Evolutionary conservation across 495 filamentous ascomycete species (phyloP), one percentile per base, ranked within the genome.

Genomic region (Massariosphaeria phaeospora): DNA sequence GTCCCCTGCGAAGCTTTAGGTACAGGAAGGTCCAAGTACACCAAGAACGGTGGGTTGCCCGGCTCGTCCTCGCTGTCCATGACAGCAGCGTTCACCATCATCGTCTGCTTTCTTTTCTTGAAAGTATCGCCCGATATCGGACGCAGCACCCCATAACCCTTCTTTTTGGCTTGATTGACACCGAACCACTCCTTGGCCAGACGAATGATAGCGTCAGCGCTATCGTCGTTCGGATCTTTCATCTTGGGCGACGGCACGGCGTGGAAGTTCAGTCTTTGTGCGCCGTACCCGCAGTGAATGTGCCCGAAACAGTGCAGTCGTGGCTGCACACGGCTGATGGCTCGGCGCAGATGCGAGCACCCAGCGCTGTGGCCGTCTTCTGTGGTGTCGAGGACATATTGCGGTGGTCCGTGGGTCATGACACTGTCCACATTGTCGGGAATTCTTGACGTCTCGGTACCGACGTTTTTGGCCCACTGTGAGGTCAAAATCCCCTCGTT

Each of bases 71-170:
- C 36, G 11, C 75, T 61, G 30, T 71, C 73, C 55, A 77, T 71
- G 17, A 87, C 76, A 46, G 80, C 76, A 3, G 84, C 86, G 72
- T 89, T 89, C 4, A 88, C 76, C 65, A 88, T 83, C 1, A 89
- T 49, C 9, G 85, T 89, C 52, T 85, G 75, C 54, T 41, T 17
- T 12, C 73, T 56, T 68, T 76, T 67, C 41, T 71, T 57, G 71
- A 65, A 68, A 12, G 71, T 71, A 61, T 71, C 63, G 60, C 70
- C 52, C 36, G 75, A 45, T 33, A 67, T 50, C 61, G 51, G 46
- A 26, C 15, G 25, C 23, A 60, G 27, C 24, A 36, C 24, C 8
- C 46, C 45, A 29, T 56, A 81, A 35, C 62, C 72, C 62, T 44
- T 66, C 66, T 66, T 73, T 63, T 62, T 55, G 33, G 68, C 79